phyloP scores from a whole-genome alignment of 2,329 filamentous ascomycete species.

The Zalaria sp. region DNA sequence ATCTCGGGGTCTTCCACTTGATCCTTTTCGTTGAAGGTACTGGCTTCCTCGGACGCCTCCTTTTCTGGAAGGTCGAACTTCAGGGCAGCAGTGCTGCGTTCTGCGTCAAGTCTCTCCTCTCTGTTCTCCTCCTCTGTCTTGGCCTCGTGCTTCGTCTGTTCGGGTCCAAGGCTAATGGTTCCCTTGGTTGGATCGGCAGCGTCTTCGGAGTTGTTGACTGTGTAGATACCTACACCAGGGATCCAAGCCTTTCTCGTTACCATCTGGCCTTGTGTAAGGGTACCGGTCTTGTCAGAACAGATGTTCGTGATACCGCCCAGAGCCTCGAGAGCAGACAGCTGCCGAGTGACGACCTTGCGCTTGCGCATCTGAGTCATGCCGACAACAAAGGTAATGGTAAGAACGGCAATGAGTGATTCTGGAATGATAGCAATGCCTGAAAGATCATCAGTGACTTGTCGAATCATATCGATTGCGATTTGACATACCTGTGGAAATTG shows the following conservation, averaged over 20 bases:
- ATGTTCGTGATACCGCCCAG: constrained; percentile 52
- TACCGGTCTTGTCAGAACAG: constrained; percentile 58
- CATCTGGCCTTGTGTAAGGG: constrained; percentile 44
- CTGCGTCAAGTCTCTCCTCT: constrained; percentile 3
- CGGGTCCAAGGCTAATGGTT: constrained; percentile 33
- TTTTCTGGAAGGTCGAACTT: constrained; percentile 2
- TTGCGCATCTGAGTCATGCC: constrained; percentile 51
- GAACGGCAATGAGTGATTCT: constrained; percentile 29
- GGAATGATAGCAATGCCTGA: constrained; percentile 45
- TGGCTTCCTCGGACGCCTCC: background rate
- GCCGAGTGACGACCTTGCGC: constrained; percentile 51
- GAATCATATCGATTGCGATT: background rate
- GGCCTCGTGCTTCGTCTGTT: constrained; percentile 7
- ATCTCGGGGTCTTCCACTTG: background rate
- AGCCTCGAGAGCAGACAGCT: constrained; percentile 50
- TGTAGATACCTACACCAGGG: constrained; percentile 45
- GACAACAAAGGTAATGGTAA: constrained; percentile 33
- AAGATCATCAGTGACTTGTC: background rate
- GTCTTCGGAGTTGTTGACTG: constrained; percentile 41
- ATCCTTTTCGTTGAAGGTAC: background rate
- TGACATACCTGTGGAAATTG: constrained; percentile 38
- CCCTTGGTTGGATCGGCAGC: constrained; percentile 48
- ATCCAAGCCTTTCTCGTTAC: constrained; percentile 49
- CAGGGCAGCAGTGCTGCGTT: constrained; percentile 2
- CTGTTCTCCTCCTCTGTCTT: constrained; percentile 5